Conservation (phyloP, 345 rosid species). For the Durio zibethinus region DNA sequence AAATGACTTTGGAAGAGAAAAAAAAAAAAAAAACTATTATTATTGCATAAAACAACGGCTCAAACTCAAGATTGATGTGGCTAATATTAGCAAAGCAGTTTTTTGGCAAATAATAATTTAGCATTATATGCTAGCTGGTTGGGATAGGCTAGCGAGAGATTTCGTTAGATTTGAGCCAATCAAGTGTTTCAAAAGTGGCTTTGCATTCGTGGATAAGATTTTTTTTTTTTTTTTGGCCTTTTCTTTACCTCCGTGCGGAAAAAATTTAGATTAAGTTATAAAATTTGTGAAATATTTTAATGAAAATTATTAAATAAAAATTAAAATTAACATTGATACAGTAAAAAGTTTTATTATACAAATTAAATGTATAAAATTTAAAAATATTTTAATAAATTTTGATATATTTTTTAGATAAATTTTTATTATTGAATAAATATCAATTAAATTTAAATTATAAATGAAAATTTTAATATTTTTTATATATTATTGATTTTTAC, state of each 20-base stretch:
- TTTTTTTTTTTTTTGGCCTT: not conserved
- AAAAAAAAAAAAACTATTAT: not conserved
- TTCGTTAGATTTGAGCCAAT: conserved; percentile 14
- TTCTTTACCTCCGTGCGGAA: not conserved
- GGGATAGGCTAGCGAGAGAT: conserved; percentile 9
- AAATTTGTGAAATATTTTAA: no score
- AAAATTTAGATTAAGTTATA: no score
- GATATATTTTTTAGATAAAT: no score
- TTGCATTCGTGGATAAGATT: not conserved
- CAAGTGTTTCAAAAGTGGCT: not conserved
- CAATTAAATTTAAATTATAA: no score
- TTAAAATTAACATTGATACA: no score
- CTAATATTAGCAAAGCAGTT: not conserved
- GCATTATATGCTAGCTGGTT: not conserved
- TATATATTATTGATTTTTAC: no score
- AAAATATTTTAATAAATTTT: no score
- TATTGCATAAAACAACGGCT: not conserved
- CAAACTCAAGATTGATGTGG: not conserved
- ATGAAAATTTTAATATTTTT: no score
- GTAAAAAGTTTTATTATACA: no score
- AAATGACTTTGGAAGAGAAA: not conserved
- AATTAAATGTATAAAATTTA: no score
- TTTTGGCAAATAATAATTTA: not conserved
- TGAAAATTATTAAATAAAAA: no score
- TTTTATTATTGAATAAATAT: no score